phyloP scores from a whole-genome alignment of 306 rosid species.

The Elaeagnus macrophylla region DNA sequence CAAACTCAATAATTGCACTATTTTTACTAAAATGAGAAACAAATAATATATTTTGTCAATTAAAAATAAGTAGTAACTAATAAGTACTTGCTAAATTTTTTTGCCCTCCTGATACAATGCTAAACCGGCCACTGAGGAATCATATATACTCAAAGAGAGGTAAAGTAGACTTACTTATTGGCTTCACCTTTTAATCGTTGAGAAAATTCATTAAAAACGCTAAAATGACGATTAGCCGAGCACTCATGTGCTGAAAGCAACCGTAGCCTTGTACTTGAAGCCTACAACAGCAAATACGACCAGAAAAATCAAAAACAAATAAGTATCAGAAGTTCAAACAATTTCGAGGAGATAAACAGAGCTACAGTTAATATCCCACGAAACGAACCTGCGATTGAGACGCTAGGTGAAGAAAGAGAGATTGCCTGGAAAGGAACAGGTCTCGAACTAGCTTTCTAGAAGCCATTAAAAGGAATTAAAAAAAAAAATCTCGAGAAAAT shows the following conservation, averaged over 20 bases:
- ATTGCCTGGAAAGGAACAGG: conserved; percentile 40
- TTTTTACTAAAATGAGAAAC: too few relatives aligned
- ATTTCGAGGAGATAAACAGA: not conserved
- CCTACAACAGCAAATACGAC: conserved; percentile 25
- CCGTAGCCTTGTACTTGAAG: conserved; percentile 28
- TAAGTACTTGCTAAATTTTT: too few relatives aligned
- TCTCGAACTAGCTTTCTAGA: conserved; percentile 68
- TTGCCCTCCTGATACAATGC: too few relatives aligned
- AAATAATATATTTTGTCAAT: too few relatives aligned
- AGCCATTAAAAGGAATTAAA: conserved; percentile 28
- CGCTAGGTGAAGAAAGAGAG: conserved; percentile 32
- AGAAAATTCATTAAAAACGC: conserved; percentile 76
- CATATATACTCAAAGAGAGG: conserved; percentile 1
- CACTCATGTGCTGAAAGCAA: conserved; percentile 33
- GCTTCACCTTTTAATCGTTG: conserved; percentile 71
- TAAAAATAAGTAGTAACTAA: too few relatives aligned
- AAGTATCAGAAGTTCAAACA: not conserved
- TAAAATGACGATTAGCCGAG: conserved; percentile 36
- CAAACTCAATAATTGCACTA: too few relatives aligned
- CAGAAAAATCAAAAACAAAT: not conserved
- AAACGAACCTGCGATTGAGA: conserved; percentile 38
- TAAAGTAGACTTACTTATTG: conserved; percentile 33
- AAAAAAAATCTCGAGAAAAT: not conserved
- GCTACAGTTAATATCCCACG: not conserved
- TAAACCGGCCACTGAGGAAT: not conserved